phyloP scores from a whole-genome alignment of 1,284 basidiomycete species.

The Mrakiaceae sp. region DNA sequence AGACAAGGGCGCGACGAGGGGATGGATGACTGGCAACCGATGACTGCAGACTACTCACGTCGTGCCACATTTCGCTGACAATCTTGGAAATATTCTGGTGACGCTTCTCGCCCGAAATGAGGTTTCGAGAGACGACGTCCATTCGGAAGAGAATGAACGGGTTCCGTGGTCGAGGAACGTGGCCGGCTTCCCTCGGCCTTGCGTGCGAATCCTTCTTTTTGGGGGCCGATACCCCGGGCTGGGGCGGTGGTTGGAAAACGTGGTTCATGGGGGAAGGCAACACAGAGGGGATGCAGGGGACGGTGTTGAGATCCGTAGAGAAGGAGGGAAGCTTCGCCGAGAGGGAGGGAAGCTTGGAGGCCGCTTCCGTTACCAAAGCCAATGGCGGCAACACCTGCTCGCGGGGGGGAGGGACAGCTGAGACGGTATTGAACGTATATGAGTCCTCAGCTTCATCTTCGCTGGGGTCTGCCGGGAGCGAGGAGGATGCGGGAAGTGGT shows the following conservation, averaged over 20 bases:
- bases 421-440: too few relatives aligned
- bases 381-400: too few relatives aligned
- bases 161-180: conserved; percentile 14
- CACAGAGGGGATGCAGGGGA: too few relatives aligned
- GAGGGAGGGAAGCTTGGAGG: not conserved
- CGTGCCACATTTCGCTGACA: conserved; percentile 13
- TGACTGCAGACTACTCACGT: not conserved
- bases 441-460: too few relatives aligned
- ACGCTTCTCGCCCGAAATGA: conserved; percentile 13
- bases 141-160: conserved; percentile 14
- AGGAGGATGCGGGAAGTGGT: too few relatives aligned
- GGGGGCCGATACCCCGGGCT: conserved; percentile 8
- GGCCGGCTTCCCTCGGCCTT: conserved; percentile 10
- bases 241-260: conserved; percentile 10
- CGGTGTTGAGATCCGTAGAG: not conserved
- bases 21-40: not conserved
- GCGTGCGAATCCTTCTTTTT: conserved; percentile 12
- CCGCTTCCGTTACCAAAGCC: too few relatives aligned
- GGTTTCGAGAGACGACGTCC: conserved; percentile 8
- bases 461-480: too few relatives aligned
- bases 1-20: not conserved
- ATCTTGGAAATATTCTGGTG: conserved; percentile 15
- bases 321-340: not conserved
- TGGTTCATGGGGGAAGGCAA: too few relatives aligned
- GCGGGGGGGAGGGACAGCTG: too few relatives aligned